Conservation (phyloP, 2,329 filamentous ascomycete species). For the Fusarium foetens region DNA sequence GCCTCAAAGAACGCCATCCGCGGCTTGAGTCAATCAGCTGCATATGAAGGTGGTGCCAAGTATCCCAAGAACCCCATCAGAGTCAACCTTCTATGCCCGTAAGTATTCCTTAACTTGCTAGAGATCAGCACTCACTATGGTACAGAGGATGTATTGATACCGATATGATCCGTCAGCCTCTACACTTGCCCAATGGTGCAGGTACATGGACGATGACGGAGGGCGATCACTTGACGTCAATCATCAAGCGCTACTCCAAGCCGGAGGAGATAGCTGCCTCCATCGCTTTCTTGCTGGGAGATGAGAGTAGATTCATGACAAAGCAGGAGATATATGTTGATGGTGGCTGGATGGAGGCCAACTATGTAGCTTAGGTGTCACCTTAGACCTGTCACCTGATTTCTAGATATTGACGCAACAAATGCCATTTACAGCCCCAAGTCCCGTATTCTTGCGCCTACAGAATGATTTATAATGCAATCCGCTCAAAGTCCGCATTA, state of each 20-base stretch:
- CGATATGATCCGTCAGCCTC: constrained; percentile 44
- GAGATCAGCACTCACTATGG: neutral
- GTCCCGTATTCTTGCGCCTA: rapidly evolving
- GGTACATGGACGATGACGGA: constrained; percentile 44
- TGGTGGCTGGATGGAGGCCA: constrained; percentile 45
- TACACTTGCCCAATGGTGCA: constrained; percentile 39
- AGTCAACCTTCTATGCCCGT: constrained; percentile 41
- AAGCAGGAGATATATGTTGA: constrained; percentile 46
- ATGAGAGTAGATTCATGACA: constrained; percentile 48
- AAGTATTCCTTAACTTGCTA: neutral
- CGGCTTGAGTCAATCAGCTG: constrained; percentile 43
- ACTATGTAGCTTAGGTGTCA: constrained; percentile 29
- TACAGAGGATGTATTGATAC: constrained; percentile 43
- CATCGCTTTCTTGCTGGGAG: constrained; percentile 46
- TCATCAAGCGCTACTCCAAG: constrained; percentile 44
- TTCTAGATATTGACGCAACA: neutral
- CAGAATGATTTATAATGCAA: neutral
- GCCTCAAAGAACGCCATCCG: constrained; percentile 48
- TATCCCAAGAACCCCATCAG: constrained; percentile 42
- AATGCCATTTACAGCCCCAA: neutral
- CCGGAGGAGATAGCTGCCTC: constrained; percentile 45
- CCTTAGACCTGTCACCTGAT: rapidly evolving
- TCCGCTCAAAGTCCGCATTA: neutral
- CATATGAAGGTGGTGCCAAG: constrained; percentile 44
- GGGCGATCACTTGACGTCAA: constrained; percentile 39